These are phyloP conservation scores for Pulveroboletus sp. DNA, from an alignment of 768 basidiomycete species.

Conservation along the genomic window DNA sequence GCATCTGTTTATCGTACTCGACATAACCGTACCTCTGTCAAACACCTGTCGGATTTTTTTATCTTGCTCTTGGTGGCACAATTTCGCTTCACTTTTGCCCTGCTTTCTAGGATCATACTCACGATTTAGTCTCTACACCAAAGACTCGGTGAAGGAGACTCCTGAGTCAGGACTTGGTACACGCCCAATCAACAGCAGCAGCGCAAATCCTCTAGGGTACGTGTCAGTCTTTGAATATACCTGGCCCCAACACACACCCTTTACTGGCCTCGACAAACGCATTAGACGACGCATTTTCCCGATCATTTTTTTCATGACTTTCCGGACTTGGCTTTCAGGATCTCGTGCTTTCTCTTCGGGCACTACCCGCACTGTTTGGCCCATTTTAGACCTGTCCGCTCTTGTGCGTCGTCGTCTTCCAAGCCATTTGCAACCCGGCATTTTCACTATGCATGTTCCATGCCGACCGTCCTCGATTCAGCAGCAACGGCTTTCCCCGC, in stretches of 20 bases:
- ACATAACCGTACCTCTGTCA: constrained; percentile 17
- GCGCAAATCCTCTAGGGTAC: background rate
- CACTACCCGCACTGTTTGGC: background rate
- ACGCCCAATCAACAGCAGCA: background rate
- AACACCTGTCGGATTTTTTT: constrained; percentile 12
- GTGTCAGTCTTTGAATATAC: constrained; percentile 1
- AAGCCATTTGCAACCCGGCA: background rate
- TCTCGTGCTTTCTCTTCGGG: background rate
- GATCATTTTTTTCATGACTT: background rate
- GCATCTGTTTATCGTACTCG: constrained; percentile 8
- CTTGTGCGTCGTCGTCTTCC: constrained; percentile 6
- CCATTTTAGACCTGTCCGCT: background rate
- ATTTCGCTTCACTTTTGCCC: background rate
- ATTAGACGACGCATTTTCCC: constrained; percentile 4
- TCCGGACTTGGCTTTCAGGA: constrained; percentile 3
- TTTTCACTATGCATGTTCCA: background rate
- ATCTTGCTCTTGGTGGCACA: constrained; percentile 8
- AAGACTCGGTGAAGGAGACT: background rate
- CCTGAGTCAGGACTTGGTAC: background rate
- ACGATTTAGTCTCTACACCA: background rate
- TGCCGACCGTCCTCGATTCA: constrained; percentile 1
- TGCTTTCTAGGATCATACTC: constrained; percentile 3
- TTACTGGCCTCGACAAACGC: background rate
- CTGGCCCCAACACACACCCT: background rate
- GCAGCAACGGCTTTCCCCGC: constrained; percentile 3